Evolutionary conservation across 768 basidiomycete species (phyloP), one percentile per base, ranked within the genome.

Genomic region (Termitomyces sp.): DNA sequence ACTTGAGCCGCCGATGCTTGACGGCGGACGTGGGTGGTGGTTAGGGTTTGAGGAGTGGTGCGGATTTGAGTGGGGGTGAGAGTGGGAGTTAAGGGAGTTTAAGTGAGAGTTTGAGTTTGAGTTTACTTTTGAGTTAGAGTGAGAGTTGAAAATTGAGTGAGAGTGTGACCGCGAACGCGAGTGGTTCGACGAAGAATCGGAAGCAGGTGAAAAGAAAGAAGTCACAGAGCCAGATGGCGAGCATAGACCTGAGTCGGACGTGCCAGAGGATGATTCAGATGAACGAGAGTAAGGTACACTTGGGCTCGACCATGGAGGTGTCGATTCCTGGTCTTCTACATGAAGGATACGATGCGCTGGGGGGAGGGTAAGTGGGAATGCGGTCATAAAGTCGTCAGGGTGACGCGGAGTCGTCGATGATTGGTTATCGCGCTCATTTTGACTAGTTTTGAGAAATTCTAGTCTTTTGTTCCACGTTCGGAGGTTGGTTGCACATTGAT

Each of bases 401-500:
- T 48, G 84, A 73, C 57, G 87, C 70, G 51, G 83, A 77, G 65
- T 86, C 78, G 82, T 77, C 48, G 75, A 75, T 38, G 77, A 71
- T 64, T 77, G 81, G 45, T 80, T 75, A 45, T 73, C 70, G 1
- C 72, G 70, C 9, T 68, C 65, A 46, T 70, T 69, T 55, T 56
- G 58, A 30, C 53, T 53, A 42, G 57, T 43, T 37, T 70, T 65
- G 44, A 83, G 64, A 19, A 73, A 70, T 8, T 68, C 71, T 34
- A 74, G 64, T 2, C 82, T 80, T 21, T 72, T 70, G 61, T 80
- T 74, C 94, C 94, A 96, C 42, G 79, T 69, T 17, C 73, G 66
- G 15, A 93, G 77, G 64, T 96, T 96, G 37, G 74, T 72, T 32
- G 77, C 71, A 65, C 92, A 91, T 57, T 85, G 82, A 24, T 78